phyloP scores from a whole-genome alignment of 2,329 filamentous ascomycete genomes.

The Massarina eburnea region DNA sequence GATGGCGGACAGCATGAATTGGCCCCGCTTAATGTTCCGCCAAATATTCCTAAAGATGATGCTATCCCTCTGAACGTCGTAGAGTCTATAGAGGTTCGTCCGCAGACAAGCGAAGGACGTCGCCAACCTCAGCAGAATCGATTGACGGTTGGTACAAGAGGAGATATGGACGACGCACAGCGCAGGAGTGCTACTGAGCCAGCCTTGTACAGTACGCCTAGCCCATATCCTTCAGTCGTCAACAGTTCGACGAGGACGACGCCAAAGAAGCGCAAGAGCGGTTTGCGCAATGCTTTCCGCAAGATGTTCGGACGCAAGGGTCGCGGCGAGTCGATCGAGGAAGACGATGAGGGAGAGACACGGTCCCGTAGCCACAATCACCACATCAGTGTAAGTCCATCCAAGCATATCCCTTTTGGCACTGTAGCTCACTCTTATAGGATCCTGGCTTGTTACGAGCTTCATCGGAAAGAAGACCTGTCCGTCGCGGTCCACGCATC shows the following conservation, averaged over 20 bases:
- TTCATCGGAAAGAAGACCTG: constrained; percentile 24
- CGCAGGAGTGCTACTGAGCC: constrained; percentile 28
- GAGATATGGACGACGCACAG: constrained; percentile 26
- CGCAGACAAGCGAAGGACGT: neutral
- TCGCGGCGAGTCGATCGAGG: constrained; percentile 26
- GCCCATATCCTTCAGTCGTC: constrained; percentile 31
- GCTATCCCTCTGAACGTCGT: neutral
- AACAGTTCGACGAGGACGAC: constrained; percentile 29
- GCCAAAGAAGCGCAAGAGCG: constrained; percentile 40
- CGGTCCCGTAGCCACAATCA: constrained; percentile 33
- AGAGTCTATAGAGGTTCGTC: neutral
- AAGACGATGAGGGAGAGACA: constrained; percentile 16
- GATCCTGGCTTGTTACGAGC: constrained; percentile 32
- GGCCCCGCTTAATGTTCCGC: neutral
- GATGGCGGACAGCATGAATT: constrained; percentile 12
- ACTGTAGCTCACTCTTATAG: constrained; percentile 15
- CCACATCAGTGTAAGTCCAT: constrained; percentile 37
- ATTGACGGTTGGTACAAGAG: constrained; percentile 13
- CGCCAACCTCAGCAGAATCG: neutral
- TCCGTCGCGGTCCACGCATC: constrained; percentile 28
- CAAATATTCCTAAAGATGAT: neutral
- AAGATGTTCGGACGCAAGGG: constrained; percentile 42
- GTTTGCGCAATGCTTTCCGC: constrained; percentile 38
- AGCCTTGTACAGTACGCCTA: constrained; percentile 25
- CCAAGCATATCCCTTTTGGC: neutral